A percentile compares a stretch with the other conserved stretches of the same genome.
These are phyloP conservation scores for Sclerotinia subarctica DNA, from an alignment of 2,329 filamentous ascomycete species.

Conservation along the genomic window DNA sequence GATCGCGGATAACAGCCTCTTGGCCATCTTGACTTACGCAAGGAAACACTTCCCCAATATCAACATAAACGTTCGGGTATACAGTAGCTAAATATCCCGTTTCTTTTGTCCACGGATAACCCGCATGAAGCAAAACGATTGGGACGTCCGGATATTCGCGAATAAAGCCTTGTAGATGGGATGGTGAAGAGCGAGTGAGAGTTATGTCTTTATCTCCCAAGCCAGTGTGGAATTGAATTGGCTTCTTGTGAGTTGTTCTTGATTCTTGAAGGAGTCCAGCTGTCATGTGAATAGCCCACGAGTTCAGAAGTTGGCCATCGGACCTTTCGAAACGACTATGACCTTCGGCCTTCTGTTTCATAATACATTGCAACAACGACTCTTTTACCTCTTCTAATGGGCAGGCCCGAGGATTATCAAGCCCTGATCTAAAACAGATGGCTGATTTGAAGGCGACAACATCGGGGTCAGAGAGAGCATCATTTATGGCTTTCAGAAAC, in stretches of 20 bases:
- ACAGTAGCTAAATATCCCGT: conserved; percentile 74
- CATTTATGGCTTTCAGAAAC: conserved; percentile 49
- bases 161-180: conserved; percentile 72
- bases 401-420: conserved; percentile 51
- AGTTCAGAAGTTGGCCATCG: conserved; percentile 63
- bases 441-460: conserved; percentile 81
- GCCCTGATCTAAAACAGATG: conserved; percentile 75
- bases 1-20: conserved; percentile 65
- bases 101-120: conserved; percentile 78
- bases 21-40: conserved; percentile 75
- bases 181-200: conserved; percentile 67
- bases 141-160: conserved; percentile 65
- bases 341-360: conserved; percentile 26
- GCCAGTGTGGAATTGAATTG: conserved; percentile 80
- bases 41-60: conserved; percentile 80
- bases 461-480: conserved; percentile 59
- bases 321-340: conserved; percentile 49
- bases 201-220: conserved; percentile 77
- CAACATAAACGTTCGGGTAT: conserved; percentile 77
- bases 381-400: conserved; percentile 36
- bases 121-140: conserved; percentile 74
- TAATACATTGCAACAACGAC: conserved; percentile 34
- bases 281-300: conserved; percentile 63
- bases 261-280: conserved; percentile 55
- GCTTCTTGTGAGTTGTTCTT: conserved; percentile 54